phyloP scores from a whole-genome alignment of 352 stramenopile species.

The Globisporangium cystogenes region DNA sequence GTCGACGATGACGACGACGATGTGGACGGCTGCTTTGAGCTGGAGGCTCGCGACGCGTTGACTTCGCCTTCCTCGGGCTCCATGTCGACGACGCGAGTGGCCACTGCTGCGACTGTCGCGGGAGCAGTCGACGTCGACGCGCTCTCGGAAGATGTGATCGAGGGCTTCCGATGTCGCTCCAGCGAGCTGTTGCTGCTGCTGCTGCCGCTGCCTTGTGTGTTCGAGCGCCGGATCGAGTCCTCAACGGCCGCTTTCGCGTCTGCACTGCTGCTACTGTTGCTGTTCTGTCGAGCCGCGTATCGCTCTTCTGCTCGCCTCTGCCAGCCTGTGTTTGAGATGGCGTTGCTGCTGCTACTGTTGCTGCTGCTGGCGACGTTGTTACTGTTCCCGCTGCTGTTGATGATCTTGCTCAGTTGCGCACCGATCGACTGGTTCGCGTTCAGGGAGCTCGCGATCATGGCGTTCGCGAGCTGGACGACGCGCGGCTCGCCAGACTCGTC shows the following conservation, averaged over 20 bases:
- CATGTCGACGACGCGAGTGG: slow-evolving; percentile 14
- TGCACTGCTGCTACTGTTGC: slow-evolving; percentile 16
- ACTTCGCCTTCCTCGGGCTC: slow-evolving; percentile 58
- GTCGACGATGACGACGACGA: slow-evolving; percentile 1
- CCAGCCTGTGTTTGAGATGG: slow-evolving; percentile 24
- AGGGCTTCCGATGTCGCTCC: slow-evolving; percentile 29
- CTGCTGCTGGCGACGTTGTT: too few relatives aligned
- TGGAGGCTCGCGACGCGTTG: slow-evolving; percentile 7
- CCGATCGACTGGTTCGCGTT: slow-evolving; percentile 57
- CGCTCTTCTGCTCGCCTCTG: slow-evolving; percentile 66
- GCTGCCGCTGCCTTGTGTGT: slow-evolving; percentile 15
- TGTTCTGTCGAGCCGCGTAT: slow-evolving; percentile 37
- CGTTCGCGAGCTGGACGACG: slow-evolving; percentile 52
- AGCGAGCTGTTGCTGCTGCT: slow-evolving; percentile 9
- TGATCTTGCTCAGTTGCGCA: slow-evolving; percentile 72
- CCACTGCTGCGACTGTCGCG: neutral
- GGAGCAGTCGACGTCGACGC: slow-evolving; percentile 12
- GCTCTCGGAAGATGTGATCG: slow-evolving; percentile 18
- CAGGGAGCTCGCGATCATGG: slow-evolving; percentile 21
- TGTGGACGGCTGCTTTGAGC: slow-evolving; percentile 4
- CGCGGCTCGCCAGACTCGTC: slow-evolving; percentile 47
- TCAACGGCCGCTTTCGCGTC: slow-evolving; percentile 12
- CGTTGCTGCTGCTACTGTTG: slow-evolving; percentile 36
- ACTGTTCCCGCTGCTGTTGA: slow-evolving; percentile 32
- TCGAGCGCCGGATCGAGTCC: slow-evolving; percentile 35